Conservation (phyloP, 805 yeast species). For the Pichia deserticola region DNA sequence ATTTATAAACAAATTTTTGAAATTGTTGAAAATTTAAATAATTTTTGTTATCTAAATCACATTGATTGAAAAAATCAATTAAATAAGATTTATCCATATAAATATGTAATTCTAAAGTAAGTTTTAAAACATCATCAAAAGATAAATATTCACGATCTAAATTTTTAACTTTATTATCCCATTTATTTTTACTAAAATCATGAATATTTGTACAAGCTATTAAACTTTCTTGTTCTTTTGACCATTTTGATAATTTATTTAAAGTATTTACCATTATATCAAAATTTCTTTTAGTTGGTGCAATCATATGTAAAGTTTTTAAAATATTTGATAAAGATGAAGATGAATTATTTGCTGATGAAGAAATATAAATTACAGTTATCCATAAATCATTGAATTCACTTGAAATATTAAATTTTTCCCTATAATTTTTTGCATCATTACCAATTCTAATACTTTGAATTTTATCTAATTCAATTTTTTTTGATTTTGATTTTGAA, state of each 20-base stretch:
- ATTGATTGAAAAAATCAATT: conserved; percentile 41
- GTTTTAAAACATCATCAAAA: conserved; percentile 59
- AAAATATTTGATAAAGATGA: conserved; percentile 37
- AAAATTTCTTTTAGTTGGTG: conserved; percentile 43
- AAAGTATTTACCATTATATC: conserved; percentile 50
- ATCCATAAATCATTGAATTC: conserved; percentile 69
- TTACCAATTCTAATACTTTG: conserved; percentile 53
- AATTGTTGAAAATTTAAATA: conserved; percentile 66
- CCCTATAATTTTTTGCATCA: conserved; percentile 76
- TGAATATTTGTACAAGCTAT: conserved; percentile 2
- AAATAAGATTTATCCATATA: conserved; percentile 54
- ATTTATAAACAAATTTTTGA: conserved; percentile 58
- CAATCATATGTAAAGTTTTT: conserved; percentile 74
- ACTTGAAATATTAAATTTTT: conserved; percentile 67
- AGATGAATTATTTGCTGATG: conserved; percentile 29
- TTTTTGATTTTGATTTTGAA: conserved; percentile 35
- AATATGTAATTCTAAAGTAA: conserved; percentile 64
- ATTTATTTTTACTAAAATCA: conserved; percentile 7
- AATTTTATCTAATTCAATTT: conserved; percentile 53
- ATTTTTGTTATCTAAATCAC: conserved; percentile 43
- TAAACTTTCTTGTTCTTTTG: conserved; percentile 10
- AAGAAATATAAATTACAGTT: conserved; percentile 59
- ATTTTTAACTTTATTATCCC: conserved; percentile 1
- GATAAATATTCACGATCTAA: conserved; percentile 27
- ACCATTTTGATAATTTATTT: conserved; percentile 38